Evolutionary conservation across 352 stramenopile species (phyloP), one percentile per base, ranked within the genome.

Genomic region (Pythium oligandrum): DNA sequence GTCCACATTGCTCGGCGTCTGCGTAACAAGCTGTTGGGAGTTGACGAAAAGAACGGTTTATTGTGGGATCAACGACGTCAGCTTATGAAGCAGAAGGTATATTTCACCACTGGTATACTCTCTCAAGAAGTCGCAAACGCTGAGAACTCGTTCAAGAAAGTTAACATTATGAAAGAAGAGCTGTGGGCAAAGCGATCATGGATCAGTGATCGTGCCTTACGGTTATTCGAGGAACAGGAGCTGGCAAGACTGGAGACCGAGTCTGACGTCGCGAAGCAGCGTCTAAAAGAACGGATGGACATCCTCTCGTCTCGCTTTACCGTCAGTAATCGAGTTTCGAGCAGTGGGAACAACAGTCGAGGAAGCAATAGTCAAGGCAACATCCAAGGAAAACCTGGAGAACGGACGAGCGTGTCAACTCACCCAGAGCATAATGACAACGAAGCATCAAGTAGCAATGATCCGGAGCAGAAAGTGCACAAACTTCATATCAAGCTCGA

Each of bases 151-250:
- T 75, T 78, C 57, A 78, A 78, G 48, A 66, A 65, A 32, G 10
- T 70, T 31, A 64, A 66, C 40, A 70, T 72, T 31, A 75, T 74
- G 70, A 78, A 75, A 50, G 63, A 74, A 49, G 63, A 78, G 37
- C 40, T 78, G 6, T 78, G 66, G 70, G 59, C 57, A 3, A 55
- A 46, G 10, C 48, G 59, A 6, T 64, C 63, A 12, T 75, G 66
- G 66, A 73, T 78, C n/a, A 30, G 64, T 1, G 44, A 63, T n/a
- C 61, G 63, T 26, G 60, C 49, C 3, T 40, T 73, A 12, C 56
- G 57, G 2, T 30, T 60, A 3, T 67, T 70, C 26, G 64, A 73
- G 44, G 70, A 78, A 48, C 2, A 48, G 10, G 60, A 75, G 39
- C 55, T 75, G 3, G n/a, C 46, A 26, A 6, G 9, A 12, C 34